phyloP scores from a whole-genome alignment of 1,284 basidiomycete genomes.

The Tremellales sp. region DNA sequence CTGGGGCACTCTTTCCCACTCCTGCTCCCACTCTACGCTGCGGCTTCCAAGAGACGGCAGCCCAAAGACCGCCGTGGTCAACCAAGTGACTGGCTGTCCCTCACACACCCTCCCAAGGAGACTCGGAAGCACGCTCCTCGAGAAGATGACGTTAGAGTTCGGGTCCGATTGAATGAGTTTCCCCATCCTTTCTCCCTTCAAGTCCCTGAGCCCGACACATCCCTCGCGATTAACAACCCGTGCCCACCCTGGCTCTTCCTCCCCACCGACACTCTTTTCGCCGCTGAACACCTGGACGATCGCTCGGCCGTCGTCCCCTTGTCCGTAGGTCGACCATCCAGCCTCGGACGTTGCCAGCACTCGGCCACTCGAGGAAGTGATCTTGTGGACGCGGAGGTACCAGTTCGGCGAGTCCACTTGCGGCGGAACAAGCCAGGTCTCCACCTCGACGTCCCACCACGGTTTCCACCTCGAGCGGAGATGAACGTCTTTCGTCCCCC shows the following conservation, averaged over 20 bases:
- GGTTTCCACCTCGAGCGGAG: slow-evolving; percentile 68
- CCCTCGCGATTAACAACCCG: slow-evolving; percentile 61
- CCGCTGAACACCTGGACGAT: slow-evolving; percentile 49
- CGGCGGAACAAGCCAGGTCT: slow-evolving; percentile 71
- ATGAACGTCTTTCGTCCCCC: slow-evolving; percentile 51
- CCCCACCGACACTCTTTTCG: slow-evolving; percentile 33
- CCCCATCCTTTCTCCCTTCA: slow-evolving; percentile 47
- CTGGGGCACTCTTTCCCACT: slow-evolving; percentile 36
- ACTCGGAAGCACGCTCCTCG: slow-evolving; percentile 64
- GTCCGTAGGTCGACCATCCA: slow-evolving; percentile 68
- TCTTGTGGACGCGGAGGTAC: slow-evolving; percentile 66
- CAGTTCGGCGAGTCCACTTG: slow-evolving; percentile 57
- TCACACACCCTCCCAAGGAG: slow-evolving; percentile 55
- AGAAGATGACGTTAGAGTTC: slow-evolving; percentile 67
- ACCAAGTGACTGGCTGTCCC: slow-evolving; percentile 54
- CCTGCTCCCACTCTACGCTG: slow-evolving; percentile 25
- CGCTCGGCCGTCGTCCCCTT: slow-evolving; percentile 60
- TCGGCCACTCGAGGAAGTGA: slow-evolving; percentile 52
- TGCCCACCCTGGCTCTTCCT: slow-evolving; percentile 43
- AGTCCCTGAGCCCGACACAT: slow-evolving; percentile 60
- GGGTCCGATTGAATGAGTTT: slow-evolving; percentile 64
- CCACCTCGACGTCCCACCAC: slow-evolving; percentile 66
- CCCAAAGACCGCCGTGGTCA: slow-evolving; percentile 67
- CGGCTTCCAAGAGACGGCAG: slow-evolving; percentile 51
- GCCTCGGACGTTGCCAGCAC: slow-evolving; percentile 61